These are phyloP conservation scores for Scutellaria barbata DNA, from an alignment of 257 asterid species.

Conservation along the genomic window DNA sequence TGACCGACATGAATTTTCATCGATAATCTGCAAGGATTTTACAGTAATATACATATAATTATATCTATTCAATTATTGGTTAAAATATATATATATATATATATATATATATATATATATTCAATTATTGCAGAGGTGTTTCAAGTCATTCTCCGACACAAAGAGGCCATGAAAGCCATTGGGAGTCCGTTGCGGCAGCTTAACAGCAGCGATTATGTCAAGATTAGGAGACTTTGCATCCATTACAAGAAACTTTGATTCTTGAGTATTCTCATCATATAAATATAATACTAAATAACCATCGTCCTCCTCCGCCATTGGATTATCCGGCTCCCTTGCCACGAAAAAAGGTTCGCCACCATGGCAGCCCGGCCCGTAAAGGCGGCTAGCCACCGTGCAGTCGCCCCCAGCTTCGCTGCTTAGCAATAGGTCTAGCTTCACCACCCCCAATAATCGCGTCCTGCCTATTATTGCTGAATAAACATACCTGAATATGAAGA, in stretches of 20 bases:
- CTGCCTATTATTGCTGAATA: background rate
- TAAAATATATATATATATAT: no score
- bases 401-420: background rate
- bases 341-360: conserved; percentile 20
- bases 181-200: conserved; percentile 21
- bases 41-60: no score
- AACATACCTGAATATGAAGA: conserved; percentile 2
- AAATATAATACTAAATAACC: conserved; percentile 22
- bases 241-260: conserved; percentile 27
- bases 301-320: conserved; percentile 29
- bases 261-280: background rate
- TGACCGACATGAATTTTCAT: no score
- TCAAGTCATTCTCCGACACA: conserved; percentile 15
- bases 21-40: no score
- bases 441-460: background rate
- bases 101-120: no score
- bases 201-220: conserved; percentile 20
- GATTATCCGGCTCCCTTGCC: conserved; percentile 15
- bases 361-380: conserved; percentile 15
- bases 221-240: conserved; percentile 30
- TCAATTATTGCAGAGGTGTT: no score
- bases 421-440: conserved; percentile 30
- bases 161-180: conserved; percentile 35
- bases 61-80: no score
- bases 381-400: conserved; percentile 27